These are phyloP conservation scores for Mycena vitilis DNA, from an alignment of 768 basidiomycete species.

Conservation along the genomic window DNA sequence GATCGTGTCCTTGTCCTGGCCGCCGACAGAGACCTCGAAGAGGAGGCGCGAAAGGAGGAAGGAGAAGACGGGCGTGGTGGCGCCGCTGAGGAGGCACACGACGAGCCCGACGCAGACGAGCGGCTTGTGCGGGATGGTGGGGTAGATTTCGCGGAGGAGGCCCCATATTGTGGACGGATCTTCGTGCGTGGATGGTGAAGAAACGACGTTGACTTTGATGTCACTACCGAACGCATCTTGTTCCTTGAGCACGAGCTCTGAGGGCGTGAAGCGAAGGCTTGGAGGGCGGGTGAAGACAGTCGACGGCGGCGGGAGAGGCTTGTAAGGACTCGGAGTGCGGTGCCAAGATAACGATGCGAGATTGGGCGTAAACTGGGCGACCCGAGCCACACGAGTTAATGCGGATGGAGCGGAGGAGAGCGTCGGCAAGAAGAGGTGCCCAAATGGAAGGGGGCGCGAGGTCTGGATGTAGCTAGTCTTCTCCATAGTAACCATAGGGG, in stretches of 20 bases:
- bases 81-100: constrained; percentile 78
- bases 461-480: background rate
- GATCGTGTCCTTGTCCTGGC: constrained; percentile 68
- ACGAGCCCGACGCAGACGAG: constrained; percentile 77
- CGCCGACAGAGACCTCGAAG: constrained; percentile 79
- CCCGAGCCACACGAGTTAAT: constrained; percentile 27
- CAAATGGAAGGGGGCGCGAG: constrained; percentile 27
- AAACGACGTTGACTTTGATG: constrained; percentile 40
- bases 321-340: constrained; percentile 36
- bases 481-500: background rate
- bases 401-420: constrained; percentile 28
- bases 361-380: constrained; percentile 29
- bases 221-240: constrained; percentile 38
- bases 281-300: constrained; percentile 52
- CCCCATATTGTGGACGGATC: constrained; percentile 50
- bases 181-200: constrained; percentile 22
- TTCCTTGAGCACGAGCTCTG: constrained; percentile 51
- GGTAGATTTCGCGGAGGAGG: constrained; percentile 68
- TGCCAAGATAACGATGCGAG: constrained; percentile 19
- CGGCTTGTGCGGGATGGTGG: constrained; percentile 79
- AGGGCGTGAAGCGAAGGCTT: constrained; percentile 78
- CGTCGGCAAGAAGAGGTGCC: constrained; percentile 20
- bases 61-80: constrained; percentile 93
- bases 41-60: constrained; percentile 87
- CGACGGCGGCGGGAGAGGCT: constrained; percentile 40